phyloP scores from a whole-genome alignment of 73 alveolate species.

The Paramecium pentaurelia region DNA sequence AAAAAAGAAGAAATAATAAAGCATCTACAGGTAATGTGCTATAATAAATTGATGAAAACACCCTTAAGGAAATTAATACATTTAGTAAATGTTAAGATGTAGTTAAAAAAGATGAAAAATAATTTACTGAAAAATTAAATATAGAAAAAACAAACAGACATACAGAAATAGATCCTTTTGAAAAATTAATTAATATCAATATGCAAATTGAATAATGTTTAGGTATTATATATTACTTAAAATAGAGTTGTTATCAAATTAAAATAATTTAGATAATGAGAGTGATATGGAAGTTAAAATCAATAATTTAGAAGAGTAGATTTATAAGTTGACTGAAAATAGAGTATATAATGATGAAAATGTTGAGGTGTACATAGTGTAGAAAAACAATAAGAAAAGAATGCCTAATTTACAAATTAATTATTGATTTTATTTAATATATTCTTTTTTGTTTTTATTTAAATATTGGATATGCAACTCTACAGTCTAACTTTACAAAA shows the following conservation, averaged over 20 bases:
- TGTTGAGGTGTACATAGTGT: conserved; percentile 19
- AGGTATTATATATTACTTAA: background rate
- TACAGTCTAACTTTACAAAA: conserved; percentile 90
- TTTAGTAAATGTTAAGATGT: background rate
- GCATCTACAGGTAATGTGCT: background rate
- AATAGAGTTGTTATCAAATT: background rate
- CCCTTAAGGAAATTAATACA: background rate
- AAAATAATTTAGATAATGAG: background rate
- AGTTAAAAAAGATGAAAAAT: background rate
- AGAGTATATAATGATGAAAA: conserved; percentile 8
- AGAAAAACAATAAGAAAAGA: background rate
- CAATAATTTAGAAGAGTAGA: background rate
- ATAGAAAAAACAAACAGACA: background rate
- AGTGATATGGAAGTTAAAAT: background rate
- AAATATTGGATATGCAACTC: conserved; percentile 78
- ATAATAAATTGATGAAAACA: background rate
- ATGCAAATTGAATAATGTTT: background rate
- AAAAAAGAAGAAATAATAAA: background rate
- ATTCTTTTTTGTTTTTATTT: conserved; percentile 2
- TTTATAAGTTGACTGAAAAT: background rate
- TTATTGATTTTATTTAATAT: background rate
- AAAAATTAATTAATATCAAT: background rate
- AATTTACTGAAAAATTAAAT: background rate
- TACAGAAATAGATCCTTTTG: background rate
- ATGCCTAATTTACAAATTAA: background rate